Percentiles rank a stretch among this genome's conserved stretches.
phyloP scores from a whole-genome alignment of 805 yeast species.

The Yarrowia porcina region DNA sequence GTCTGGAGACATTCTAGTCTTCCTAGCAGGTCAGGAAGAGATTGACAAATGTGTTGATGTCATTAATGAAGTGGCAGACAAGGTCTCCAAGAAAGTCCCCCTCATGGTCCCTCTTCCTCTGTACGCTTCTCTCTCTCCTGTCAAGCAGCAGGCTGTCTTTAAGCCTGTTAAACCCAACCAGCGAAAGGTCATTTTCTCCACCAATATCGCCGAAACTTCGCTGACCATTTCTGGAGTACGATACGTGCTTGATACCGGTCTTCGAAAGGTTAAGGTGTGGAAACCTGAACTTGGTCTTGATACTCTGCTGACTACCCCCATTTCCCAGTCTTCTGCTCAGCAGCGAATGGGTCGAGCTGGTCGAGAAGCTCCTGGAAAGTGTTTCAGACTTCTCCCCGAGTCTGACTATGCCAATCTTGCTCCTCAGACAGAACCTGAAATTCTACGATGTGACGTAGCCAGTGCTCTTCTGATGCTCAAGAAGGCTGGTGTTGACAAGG shows the following conservation, averaged over 20 bases:
- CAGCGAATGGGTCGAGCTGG: slow-evolving; percentile 99
- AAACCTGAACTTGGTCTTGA: slow-evolving; percentile 88
- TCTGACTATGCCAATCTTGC: slow-evolving; percentile 56
- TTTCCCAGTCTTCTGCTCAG: slow-evolving; percentile 89
- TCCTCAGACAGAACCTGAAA: slow-evolving; percentile 88
- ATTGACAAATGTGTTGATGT: slow-evolving; percentile 78
- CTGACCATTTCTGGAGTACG: slow-evolving; percentile 92
- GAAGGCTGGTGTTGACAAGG: slow-evolving; percentile 75
- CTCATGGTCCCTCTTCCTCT: slow-evolving; percentile 72
- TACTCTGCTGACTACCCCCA: slow-evolving; percentile 86
- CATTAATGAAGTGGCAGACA: slow-evolving; percentile 55
- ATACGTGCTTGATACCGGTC: slow-evolving; percentile 89
- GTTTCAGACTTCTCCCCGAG: slow-evolving; percentile 80
- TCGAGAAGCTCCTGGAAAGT: slow-evolving; percentile 90
- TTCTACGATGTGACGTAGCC: slow-evolving; percentile 78
- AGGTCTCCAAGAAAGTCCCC: slow-evolving; percentile 73
- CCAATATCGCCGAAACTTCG: slow-evolving; percentile 97
- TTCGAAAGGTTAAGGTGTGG: slow-evolving; percentile 93
- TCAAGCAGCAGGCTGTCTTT: slow-evolving; percentile 79
- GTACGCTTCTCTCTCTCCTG: slow-evolving; percentile 90
- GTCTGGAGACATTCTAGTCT: slow-evolving; percentile 87
- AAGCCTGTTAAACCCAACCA: slow-evolving; percentile 57
- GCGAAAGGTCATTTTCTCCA: slow-evolving; percentile 84
- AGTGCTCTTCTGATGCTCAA: slow-evolving; percentile 82
- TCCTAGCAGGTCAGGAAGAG: slow-evolving; percentile 95